These are phyloP conservation scores for Paulownia fortunei DNA, from an alignment of 257 asterid species.

Conservation along the genomic window DNA sequence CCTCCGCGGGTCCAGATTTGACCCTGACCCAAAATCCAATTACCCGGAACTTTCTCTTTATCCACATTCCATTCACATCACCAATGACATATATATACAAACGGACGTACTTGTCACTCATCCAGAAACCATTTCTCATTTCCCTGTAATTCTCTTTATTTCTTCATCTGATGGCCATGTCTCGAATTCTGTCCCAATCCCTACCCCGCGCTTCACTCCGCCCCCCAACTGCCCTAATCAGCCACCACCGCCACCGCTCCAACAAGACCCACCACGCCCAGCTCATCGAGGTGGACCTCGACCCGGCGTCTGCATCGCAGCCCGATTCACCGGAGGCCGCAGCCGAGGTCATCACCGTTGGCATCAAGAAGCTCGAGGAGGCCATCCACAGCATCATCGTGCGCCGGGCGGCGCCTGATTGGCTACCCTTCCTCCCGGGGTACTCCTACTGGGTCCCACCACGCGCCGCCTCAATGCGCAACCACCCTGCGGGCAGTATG, in stretches of 20 bases:
- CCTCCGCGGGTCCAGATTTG: neutral
- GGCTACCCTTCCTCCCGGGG: slow-evolving; percentile 52
- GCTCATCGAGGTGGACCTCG: slow-evolving; percentile 45
- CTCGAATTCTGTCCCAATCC: slow-evolving; percentile 43
- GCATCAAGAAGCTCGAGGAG: slow-evolving; percentile 44
- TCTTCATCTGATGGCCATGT: slow-evolving; percentile 31
- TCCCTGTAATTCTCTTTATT: neutral
- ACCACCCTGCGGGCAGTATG: slow-evolving; percentile 27
- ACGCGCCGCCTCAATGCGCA: slow-evolving; percentile 26
- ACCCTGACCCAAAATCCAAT: neutral
- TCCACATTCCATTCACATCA: slow-evolving; percentile 8
- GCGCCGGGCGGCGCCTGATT: slow-evolving; percentile 54
- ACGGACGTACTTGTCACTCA: neutral
- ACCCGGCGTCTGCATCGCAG: slow-evolving; percentile 36
- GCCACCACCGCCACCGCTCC: slow-evolving; percentile 46
- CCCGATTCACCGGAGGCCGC: slow-evolving; percentile 42
- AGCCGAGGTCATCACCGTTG: slow-evolving; percentile 39
- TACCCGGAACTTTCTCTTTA: neutral
- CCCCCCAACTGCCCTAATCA: slow-evolving; percentile 32
- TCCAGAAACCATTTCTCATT: neutral
- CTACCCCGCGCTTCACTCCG: slow-evolving; percentile 34
- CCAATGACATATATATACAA: neutral
- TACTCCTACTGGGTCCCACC: slow-evolving; percentile 55
- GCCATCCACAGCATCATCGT: slow-evolving; percentile 47
- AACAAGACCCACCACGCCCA: slow-evolving; percentile 42